Evolutionary conservation across 148 eudicot genomes (phyloP).

Genomic region (Drosera capensis): DNA sequence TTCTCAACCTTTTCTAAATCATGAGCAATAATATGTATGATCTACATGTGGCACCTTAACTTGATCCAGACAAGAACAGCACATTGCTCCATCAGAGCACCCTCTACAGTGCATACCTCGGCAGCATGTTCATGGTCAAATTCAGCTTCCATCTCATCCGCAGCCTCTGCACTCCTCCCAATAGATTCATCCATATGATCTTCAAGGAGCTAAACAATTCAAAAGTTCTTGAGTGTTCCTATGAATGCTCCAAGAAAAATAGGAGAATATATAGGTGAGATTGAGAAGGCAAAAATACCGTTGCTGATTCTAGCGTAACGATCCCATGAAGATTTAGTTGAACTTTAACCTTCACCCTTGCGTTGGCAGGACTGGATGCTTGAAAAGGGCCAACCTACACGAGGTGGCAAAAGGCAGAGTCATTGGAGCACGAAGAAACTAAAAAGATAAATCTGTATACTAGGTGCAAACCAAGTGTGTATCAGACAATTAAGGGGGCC

Average conservation of each 20-base stretch:
- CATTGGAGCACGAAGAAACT: background rate
- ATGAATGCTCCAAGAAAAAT: slow-evolving; percentile 3
- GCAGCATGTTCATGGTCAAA: slow-evolving; percentile 21
- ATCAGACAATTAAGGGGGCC: too few relatives aligned
- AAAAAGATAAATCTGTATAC: background rate
- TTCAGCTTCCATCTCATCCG: slow-evolving; percentile 28
- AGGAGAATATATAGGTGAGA: background rate
- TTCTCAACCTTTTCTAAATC: too few relatives aligned
- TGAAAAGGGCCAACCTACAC: slow-evolving; percentile 73
- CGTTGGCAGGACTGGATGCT: slow-evolving; percentile 25
- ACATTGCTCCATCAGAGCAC: slow-evolving; percentile 11
- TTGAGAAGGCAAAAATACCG: slow-evolving; percentile 23
- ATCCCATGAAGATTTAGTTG: slow-evolving; percentile 54
- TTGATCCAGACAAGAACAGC: slow-evolving; percentile 8
- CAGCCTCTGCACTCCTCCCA: slow-evolving; percentile 13
- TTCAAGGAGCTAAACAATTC: slow-evolving; percentile 44
- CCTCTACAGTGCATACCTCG: slow-evolving; percentile 20
- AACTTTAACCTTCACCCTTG: slow-evolving; percentile 49
- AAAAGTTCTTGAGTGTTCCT: background rate
- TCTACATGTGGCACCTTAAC: too few relatives aligned
- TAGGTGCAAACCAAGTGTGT: background rate
- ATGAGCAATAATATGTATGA: too few relatives aligned
- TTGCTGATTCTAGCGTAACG: slow-evolving; percentile 41
- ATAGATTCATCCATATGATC: slow-evolving; percentile 20
- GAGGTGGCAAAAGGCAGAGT: slow-evolving; percentile 5